Evolutionary conservation across 352 stramenopile species (phyloP), one percentile per base, ranked within the genome.

Genomic region (Phytophthora chlamydospora): DNA sequence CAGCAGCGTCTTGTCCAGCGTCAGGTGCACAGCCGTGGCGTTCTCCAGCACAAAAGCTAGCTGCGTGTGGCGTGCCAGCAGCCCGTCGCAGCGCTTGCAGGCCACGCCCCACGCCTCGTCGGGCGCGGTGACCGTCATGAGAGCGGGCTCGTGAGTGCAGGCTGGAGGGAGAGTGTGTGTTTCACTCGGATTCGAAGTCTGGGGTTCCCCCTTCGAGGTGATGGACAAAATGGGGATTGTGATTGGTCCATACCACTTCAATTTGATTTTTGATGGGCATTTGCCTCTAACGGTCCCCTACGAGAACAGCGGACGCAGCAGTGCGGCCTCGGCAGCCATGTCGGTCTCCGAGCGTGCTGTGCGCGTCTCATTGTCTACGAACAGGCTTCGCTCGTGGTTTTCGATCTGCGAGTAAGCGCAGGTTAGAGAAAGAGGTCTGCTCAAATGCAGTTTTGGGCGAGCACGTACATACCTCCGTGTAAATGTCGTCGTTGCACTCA

Each of bases 401-500:
- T 96, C 75, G 29, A 90, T 86, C 76, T 86, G 27, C 14, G 33
- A 11, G 11, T 16, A 53, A 40, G 5, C 6, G 50, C 19, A 53
- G 5, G 14, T 48, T 40, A 44, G 34, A 51, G n/a, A n/a, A 31
- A 32, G 21, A 12, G n/a, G 16, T 39, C 17, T 29, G 4, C 32
- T 1, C 3, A 6, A 47, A 11, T 31, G 7, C 10, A n/a, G n/a
- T 21, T 6, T 0, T 42, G 36, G 27, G 10, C 12, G 19, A 24
- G 27, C 44, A 3, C 5, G 39, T 14, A 27, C 3, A 40, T 70
- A 98, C 80, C 72, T 90, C 73, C 21, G 94, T 83, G 71, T 98
- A 98, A 21, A 99, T 74, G 51, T 97, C 83, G 66, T 99, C 94
- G 68, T 98, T 98, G 13, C 62, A 46, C 54, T 77, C 56, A 39